Evolutionary conservation across 768 basidiomycete species (phyloP).

Genomic region (Podaxis pistillaris): DNA sequence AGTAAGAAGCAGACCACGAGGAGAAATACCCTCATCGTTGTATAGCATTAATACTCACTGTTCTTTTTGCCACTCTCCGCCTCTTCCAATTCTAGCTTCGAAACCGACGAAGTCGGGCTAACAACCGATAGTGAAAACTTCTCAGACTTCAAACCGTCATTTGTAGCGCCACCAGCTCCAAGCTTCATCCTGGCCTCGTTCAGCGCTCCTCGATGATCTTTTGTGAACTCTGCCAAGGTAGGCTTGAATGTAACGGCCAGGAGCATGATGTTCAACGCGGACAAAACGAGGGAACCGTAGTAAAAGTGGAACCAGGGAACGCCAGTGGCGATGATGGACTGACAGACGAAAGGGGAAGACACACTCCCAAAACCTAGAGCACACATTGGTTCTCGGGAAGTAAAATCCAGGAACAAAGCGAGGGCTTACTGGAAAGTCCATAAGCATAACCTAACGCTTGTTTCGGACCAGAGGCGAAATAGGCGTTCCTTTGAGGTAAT

Average conservation of each 20-base stretch:
- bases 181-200: not conserved
- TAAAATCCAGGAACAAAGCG: not conserved
- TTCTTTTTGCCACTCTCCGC: not conserved
- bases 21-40: not conserved
- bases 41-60: conserved; percentile 15
- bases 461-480: conserved; percentile 38
- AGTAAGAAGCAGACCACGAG: not conserved
- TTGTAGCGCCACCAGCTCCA: not conserved
- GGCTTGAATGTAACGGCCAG: conserved; percentile 45
- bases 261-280: conserved; percentile 39
- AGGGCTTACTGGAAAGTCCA: conserved; percentile 45
- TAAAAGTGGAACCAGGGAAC: conserved; percentile 59
- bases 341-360: conserved; percentile 55
- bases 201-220: not conserved
- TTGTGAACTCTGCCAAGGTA: conserved; percentile 24
- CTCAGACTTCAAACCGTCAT: not conserved
- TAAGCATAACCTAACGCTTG: conserved; percentile 45
- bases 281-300: conserved; percentile 51
- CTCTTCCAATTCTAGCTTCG: not conserved
- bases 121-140: not conserved
- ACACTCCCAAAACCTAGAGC: conserved; percentile 49
- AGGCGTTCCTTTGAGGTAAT: conserved; percentile 39
- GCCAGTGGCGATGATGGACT: conserved; percentile 46
- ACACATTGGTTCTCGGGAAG: not conserved
- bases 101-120: conserved; percentile 1